These are phyloP conservation scores for Musa troglodytarum DNA, from an alignment of 176 grass and related monocot genomes.

Conservation along the genomic window DNA sequence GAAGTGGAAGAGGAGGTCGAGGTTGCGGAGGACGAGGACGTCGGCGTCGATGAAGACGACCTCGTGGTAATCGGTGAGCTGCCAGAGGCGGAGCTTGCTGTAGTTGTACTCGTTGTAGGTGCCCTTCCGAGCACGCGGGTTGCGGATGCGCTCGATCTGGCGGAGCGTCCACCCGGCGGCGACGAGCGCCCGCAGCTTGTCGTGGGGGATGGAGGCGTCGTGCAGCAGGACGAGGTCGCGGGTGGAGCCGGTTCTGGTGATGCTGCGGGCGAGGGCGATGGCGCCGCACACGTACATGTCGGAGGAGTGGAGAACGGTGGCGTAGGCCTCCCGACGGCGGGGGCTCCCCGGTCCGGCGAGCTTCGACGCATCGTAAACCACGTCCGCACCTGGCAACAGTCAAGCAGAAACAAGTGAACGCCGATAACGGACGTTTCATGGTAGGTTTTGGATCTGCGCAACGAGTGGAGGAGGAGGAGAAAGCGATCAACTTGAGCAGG, in stretches of 20 bases:
- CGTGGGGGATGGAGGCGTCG: slow-evolving; percentile 31
- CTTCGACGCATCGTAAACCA: slow-evolving; percentile 10
- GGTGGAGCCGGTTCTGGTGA: slow-evolving; percentile 52
- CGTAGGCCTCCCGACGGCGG: slow-evolving; percentile 60
- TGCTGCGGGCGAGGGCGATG: slow-evolving; percentile 83
- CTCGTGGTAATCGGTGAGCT: slow-evolving; percentile 65
- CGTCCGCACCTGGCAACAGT: slow-evolving; percentile 3
- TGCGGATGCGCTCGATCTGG: slow-evolving; percentile 64
- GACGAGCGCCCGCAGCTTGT: slow-evolving; percentile 42
- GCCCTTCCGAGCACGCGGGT: slow-evolving; percentile 54
- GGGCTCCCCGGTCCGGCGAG: neutral
- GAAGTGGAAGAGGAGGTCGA: slow-evolving; percentile 69
- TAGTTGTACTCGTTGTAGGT: slow-evolving; percentile 99
- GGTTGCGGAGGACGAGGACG: slow-evolving; percentile 72
- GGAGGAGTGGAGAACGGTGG: slow-evolving; percentile 92
- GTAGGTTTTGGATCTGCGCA: too few species aligned
- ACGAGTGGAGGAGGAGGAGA: too few species aligned
- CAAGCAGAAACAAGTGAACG: too few species aligned
- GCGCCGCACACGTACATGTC: slow-evolving; percentile 85
- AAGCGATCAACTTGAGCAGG: too few species aligned
- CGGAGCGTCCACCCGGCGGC: slow-evolving; percentile 58
- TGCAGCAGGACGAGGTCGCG: slow-evolving; percentile 67
- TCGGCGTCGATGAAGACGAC: slow-evolving; percentile 92
- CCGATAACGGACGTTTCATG: too few species aligned
- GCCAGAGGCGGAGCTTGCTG: slow-evolving; percentile 99